phyloP scores from a whole-genome alignment of 2,329 filamentous ascomycete genomes.

The Didymella keratinophila region DNA sequence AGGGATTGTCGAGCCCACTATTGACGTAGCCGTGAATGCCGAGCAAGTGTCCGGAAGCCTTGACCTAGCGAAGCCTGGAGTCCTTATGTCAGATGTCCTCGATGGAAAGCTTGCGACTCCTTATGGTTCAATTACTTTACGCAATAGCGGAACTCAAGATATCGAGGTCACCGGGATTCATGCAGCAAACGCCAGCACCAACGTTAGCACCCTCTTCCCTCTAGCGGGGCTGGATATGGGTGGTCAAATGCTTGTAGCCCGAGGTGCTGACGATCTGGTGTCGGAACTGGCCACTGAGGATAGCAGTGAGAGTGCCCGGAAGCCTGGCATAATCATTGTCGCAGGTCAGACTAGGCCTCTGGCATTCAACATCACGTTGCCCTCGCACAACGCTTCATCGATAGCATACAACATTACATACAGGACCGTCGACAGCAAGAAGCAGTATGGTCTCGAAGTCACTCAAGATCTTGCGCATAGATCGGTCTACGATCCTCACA shows the following conservation, averaged over 20 bases:
- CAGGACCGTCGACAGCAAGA: constrained; percentile 21
- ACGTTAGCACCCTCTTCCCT: constrained; percentile 19
- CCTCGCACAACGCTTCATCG: constrained; percentile 32
- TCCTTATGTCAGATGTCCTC: constrained; percentile 62
- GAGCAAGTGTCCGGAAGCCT: constrained; percentile 35
- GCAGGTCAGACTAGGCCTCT: constrained; percentile 55
- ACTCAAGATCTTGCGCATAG: constrained; percentile 37
- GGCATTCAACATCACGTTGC: constrained; percentile 45
- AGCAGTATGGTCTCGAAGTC: constrained; percentile 30
- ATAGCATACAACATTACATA: constrained; percentile 41
- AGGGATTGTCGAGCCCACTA: constrained; percentile 56
- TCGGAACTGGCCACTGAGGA: constrained; percentile 21
- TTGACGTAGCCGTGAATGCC: constrained; percentile 51
- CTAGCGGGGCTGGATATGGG: constrained; percentile 14
- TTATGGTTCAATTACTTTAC: constrained; percentile 58
- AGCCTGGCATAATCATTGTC: constrained; percentile 27
- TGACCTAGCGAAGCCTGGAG: constrained; percentile 44
- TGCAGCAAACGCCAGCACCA: constrained; percentile 35
- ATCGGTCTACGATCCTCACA: constrained; percentile 56
- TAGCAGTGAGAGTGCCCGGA: background rate
- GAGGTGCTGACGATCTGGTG: constrained; percentile 10
- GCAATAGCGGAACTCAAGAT: constrained; percentile 54
- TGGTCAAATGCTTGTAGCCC: constrained; percentile 25
- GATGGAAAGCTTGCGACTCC: constrained; percentile 56
- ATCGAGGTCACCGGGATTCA: constrained; percentile 48